Evolutionary conservation across 139 green algal species (phyloP), one percentile per base, ranked within the genome.

Genomic region (Chlamydomonas asymmetrica): DNA sequence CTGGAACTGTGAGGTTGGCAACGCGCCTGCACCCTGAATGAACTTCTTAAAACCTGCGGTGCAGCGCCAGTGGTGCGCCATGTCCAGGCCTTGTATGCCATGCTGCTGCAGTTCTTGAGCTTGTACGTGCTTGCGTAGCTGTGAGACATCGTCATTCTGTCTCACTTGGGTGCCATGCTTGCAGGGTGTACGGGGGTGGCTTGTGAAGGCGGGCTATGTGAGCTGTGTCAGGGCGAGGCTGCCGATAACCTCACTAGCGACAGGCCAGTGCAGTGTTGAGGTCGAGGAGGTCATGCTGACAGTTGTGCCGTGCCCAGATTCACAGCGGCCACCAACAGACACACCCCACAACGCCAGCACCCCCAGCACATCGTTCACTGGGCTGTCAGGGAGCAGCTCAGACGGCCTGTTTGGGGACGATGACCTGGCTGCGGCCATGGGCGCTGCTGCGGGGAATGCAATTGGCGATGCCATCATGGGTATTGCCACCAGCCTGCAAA

Each of bases 401-500:
- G n/a, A n/a, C n/a, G n/a, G n/a, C n/a, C n/a, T n/a, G n/a, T n/a
- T n/a, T n/a, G n/a, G n/a, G n/a, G n/a, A n/a, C n/a, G n/a, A n/a
- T n/a, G n/a, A n/a, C n/a, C n/a, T n/a, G 66, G 56, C 10, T 27
- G 56, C 16, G 56, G 56, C 10, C 56, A 32, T 22, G 10, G 16
- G 56, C 27, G 56, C 56, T 40, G 8, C 59, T 2, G 60, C 49
- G 13, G 63, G 75, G n/a, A 50, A 63, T n/a, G 70, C 70, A 4
- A 72, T 90, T 29, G 41, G 65, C 16, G 89, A 93, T 2, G 84
- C 81, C 31, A 82, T 93, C 32, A 62, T 62, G 20, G 56, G 79
- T 27, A 91, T 94, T 34, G 90, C 88, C 0, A 84, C 83, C 6
- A 80, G 86, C 23, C 69, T 94, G 39, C 86, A 94, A 75, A 52